Evolutionary conservation across 768 basidiomycete species (phyloP).

Genomic region (Galerina sulciceps): DNA sequence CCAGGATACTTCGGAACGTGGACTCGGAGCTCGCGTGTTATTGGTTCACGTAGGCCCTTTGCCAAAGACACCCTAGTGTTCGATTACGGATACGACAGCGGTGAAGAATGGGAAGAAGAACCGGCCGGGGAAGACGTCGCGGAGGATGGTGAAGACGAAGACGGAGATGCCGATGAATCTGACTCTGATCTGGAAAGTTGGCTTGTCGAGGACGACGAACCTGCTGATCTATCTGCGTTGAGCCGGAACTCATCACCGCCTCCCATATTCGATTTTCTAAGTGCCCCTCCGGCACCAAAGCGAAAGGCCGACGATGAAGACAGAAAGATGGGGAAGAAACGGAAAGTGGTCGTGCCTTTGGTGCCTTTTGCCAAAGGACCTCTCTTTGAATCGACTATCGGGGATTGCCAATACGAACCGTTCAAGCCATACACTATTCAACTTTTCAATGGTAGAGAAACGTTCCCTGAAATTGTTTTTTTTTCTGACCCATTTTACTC

Average conservation of each 20-base stretch:
- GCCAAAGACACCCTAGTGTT: slow-evolving; percentile 74
- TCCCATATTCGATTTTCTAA: slow-evolving; percentile 31
- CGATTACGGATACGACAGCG: slow-evolving; percentile 94
- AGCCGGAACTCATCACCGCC: slow-evolving; percentile 36
- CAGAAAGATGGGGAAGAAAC: slow-evolving; percentile 62
- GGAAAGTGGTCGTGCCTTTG: slow-evolving; percentile 78
- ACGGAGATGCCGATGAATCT: slow-evolving; percentile 56
- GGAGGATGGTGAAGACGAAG: slow-evolving; percentile 72
- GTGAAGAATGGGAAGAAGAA: slow-evolving; percentile 96
- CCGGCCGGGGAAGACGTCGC: slow-evolving; percentile 75
- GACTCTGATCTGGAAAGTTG: slow-evolving; percentile 83
- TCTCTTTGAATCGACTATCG: slow-evolving; percentile 73
- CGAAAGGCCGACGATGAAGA: slow-evolving; percentile 65
- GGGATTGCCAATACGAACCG: slow-evolving; percentile 67
- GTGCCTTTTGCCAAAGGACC: slow-evolving; percentile 86
- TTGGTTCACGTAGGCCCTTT: slow-evolving; percentile 87
- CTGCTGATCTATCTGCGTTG: slow-evolving; percentile 43
- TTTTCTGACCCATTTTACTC: slow-evolving; percentile 5
- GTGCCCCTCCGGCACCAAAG: slow-evolving; percentile 45
- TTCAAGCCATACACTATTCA: slow-evolving; percentile 80
- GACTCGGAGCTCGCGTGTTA: slow-evolving; percentile 77
- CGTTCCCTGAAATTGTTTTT: not conserved
- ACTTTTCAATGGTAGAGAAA: slow-evolving; percentile 77
- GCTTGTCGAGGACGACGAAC: slow-evolving; percentile 75
- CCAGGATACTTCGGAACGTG: slow-evolving; percentile 97